These are phyloP conservation scores for Aureobasidium sp. DNA, from an alignment of 2,329 filamentous ascomycete species.

Conservation along the genomic window DNA sequence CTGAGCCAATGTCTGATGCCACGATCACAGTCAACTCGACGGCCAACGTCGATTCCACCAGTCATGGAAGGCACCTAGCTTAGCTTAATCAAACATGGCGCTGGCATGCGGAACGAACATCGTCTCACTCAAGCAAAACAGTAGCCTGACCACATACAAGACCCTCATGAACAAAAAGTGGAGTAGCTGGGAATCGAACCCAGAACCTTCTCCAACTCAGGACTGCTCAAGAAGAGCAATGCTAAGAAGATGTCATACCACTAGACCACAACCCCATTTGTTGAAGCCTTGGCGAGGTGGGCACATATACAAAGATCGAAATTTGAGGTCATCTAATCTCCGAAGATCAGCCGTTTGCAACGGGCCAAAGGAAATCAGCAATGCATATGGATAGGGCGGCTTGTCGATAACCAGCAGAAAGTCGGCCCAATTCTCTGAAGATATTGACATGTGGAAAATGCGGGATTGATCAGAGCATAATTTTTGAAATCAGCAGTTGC, in stretches of 20 bases:
- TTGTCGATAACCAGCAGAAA: too few species aligned
- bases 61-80: background rate
- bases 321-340: background rate
- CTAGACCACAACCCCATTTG: constrained; percentile 10
- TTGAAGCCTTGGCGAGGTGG: background rate
- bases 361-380: background rate
- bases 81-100: background rate
- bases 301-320: background rate
- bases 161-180: background rate
- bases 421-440: too few species aligned
- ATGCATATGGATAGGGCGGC: too few species aligned
- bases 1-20: background rate
- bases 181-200: constrained; percentile 12
- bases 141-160: background rate
- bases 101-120: background rate
- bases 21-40: background rate
- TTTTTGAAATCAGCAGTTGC: too few species aligned
- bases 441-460: too few species aligned
- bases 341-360: background rate
- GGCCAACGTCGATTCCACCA: too few species aligned
- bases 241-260: constrained; percentile 14
- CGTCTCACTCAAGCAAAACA: background rate
- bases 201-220: constrained; percentile 14
- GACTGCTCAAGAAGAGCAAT: background rate
- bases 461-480: too few species aligned